These are phyloP conservation scores for Sesbania bispinosa DNA, from an alignment of 306 rosid genomes.

Conservation along the genomic window DNA sequence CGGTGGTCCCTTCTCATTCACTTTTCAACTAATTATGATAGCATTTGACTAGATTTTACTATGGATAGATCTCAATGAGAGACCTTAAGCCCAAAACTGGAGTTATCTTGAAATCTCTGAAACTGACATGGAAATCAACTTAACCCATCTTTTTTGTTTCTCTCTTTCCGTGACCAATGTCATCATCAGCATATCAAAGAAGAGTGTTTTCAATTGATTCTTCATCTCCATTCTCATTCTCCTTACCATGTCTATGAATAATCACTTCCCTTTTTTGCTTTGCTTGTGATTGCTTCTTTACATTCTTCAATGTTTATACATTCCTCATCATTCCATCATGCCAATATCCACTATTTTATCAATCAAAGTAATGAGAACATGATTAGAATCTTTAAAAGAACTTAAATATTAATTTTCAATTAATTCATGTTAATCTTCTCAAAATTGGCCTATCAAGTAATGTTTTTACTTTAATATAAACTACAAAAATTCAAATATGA, in stretches of 20 bases:
- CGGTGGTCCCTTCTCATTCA: background rate
- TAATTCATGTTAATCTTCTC: background rate
- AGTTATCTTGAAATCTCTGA: background rate
- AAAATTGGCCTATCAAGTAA: too few relatives aligned
- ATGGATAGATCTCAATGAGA: constrained; percentile 13
- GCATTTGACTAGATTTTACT: background rate
- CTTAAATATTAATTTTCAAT: background rate
- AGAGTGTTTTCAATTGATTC: background rate
- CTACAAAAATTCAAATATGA: too few relatives aligned
- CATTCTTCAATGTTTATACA: constrained; percentile 18
- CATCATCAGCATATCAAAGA: constrained; percentile 10
- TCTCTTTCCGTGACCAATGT: background rate
- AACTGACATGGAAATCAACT: background rate
- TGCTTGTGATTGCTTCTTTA: constrained; percentile 4
- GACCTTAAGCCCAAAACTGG: background rate
- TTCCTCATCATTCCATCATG: constrained; percentile 14
- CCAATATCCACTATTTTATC: background rate
- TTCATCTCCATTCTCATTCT: background rate
- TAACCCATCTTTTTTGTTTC: constrained; percentile 9
- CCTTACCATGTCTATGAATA: constrained; percentile 6
- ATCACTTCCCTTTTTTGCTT: constrained; percentile 18
- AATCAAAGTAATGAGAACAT: background rate
- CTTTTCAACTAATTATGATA: background rate
- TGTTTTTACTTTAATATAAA: too few relatives aligned
- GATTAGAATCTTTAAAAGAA: background rate